phyloP scores from a whole-genome alignment of 441 rosid genomes.

The Adansonia madagascariensis region DNA sequence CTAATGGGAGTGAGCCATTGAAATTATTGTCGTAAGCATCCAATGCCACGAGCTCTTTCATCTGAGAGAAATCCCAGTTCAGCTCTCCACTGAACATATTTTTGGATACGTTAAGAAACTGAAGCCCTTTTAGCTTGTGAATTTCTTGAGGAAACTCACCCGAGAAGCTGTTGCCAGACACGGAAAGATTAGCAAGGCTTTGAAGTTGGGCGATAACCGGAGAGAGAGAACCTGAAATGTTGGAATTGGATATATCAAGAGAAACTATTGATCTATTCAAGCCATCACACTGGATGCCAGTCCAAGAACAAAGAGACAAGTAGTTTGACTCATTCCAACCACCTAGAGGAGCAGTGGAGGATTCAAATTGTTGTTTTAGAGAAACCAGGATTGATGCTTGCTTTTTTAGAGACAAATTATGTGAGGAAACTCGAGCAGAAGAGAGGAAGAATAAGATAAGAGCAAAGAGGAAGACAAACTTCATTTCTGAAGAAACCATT shows the following conservation, averaged over 20 bases:
- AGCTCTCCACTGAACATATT: constrained; percentile 64
- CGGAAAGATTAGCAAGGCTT: constrained; percentile 52
- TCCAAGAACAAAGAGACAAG: constrained; percentile 47
- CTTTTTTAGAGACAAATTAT: constrained; percentile 43
- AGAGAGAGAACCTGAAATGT: constrained; percentile 69
- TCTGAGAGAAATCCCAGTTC: constrained; percentile 49
- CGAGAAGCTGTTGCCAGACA: constrained; percentile 58
- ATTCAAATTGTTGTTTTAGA: constrained; percentile 55
- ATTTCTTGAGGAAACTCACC: constrained; percentile 54
- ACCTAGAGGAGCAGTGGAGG: constrained; percentile 50
- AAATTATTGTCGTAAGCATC: constrained; percentile 79
- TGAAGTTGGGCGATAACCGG: constrained; percentile 52
- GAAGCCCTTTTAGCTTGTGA: constrained; percentile 52
- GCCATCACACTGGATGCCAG: constrained; percentile 58
- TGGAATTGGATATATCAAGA: constrained; percentile 58
- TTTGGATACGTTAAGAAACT: constrained; percentile 62
- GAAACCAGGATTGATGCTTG: constrained; percentile 69
- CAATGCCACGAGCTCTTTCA: constrained; percentile 52
- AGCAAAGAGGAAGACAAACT: constrained; percentile 35
- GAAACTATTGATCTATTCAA: constrained; percentile 50
- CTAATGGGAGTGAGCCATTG: constrained; percentile 72
- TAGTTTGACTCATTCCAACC: constrained; percentile 63
- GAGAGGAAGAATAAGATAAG: constrained; percentile 32
- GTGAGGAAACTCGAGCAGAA: constrained; percentile 40
- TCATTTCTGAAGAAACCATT: constrained; percentile 39